Evolutionary conservation across 257 asterid species (phyloP).

Genomic region (Solanum virginianum): DNA sequence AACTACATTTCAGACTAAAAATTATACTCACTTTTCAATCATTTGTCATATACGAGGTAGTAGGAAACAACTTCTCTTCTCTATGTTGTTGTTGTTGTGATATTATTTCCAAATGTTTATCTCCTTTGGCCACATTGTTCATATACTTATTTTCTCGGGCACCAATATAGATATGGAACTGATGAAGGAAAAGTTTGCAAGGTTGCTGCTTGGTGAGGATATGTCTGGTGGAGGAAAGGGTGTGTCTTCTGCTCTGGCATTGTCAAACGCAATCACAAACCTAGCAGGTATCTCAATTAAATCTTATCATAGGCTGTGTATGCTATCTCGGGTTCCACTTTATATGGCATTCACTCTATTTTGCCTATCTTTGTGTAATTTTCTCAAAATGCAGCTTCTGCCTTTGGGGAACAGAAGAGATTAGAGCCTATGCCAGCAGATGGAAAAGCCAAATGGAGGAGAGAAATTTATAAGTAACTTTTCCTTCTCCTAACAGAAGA

Average conservation of each 20-base stretch:
- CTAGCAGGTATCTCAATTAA: constrained; percentile 51
- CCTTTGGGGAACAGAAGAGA: constrained; percentile 73
- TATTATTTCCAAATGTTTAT: background rate
- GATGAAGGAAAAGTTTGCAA: constrained; percentile 87
- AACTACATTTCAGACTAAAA: background rate
- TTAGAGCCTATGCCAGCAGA: constrained; percentile 90
- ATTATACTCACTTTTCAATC: background rate
- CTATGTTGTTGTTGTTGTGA: background rate
- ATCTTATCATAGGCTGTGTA: background rate
- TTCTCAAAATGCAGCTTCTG: constrained; percentile 54
- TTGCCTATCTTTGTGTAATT: background rate
- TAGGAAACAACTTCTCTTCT: no score
- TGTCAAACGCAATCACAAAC: constrained; percentile 89
- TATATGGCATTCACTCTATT: background rate
- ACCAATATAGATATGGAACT: constrained; percentile 39
- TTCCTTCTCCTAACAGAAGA: no score
- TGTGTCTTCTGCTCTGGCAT: constrained; percentile 84
- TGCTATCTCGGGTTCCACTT: background rate
- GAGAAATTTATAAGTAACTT: no score
- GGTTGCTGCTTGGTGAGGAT: constrained; percentile 91
- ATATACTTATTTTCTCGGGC: background rate
- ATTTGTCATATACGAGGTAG: background rate
- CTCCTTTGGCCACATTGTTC: background rate
- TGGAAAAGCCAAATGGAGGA: constrained; percentile 63
- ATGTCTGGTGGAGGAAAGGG: constrained; percentile 99